Evolutionary conservation across 2,329 filamentous ascomycete species (phyloP).

Genomic region (Metarhizium robertsii): DNA sequence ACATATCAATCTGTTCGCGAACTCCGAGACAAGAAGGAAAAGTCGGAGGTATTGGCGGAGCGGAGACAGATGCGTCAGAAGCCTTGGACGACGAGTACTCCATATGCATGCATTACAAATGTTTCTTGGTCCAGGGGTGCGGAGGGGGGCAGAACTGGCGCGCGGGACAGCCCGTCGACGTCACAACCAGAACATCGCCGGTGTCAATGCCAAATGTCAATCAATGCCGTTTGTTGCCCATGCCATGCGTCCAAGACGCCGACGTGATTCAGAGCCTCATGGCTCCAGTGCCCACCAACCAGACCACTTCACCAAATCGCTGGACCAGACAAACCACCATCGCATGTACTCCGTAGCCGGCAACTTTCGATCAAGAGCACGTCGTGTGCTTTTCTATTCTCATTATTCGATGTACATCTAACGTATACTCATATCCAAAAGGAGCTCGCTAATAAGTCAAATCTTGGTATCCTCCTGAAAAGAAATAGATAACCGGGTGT

Average conservation of each 20-base stretch:
- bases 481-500: neutral
- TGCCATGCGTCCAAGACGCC: no score
- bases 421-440: neutral
- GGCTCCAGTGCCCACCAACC: no score
- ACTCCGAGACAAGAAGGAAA: neutral
- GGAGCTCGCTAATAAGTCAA: neutral
- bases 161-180: neutral
- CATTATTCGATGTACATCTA: neutral
- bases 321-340: no score
- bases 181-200: neutral
- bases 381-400: neutral
- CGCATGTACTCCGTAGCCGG: no score
- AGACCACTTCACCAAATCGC: no score
- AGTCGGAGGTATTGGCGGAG: no score
- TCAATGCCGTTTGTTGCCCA: neutral
- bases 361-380: neutral
- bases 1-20: neutral
- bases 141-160: neutral
- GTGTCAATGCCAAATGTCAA: no score
- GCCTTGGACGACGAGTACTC: neutral
- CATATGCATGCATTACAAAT: neutral
- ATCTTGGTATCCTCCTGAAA: neutral
- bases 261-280: no score
- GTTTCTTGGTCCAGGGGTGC: neutral
- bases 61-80: neutral